phyloP scores from a whole-genome alignment of 2,329 filamentous ascomycete genomes.

The Fusarium cyanostomum region DNA sequence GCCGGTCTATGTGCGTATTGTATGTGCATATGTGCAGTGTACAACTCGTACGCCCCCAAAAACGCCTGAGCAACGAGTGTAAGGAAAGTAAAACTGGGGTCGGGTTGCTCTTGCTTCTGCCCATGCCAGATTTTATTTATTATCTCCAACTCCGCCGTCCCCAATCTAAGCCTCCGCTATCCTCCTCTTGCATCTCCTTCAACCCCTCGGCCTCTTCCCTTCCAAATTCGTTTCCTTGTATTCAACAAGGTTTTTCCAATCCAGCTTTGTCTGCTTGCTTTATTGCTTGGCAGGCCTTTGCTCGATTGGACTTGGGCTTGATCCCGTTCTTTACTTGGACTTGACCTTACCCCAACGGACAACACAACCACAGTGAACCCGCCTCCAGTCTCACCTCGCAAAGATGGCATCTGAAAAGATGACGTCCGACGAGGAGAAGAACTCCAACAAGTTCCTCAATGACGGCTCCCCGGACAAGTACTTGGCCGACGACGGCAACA shows the following conservation, averaged over 20 bases:
- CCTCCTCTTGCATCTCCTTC: conserved; percentile 1
- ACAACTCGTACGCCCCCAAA: no score
- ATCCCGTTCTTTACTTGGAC: conserved; percentile 6
- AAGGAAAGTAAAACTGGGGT: conserved; percentile 12
- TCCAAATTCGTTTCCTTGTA: conserved; percentile 5
- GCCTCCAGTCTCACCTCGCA: not conserved
- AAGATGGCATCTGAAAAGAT: conserved; percentile 30
- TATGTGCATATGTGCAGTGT: no score
- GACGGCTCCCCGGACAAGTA: conserved; percentile 35
- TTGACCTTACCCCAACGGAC: conserved; percentile 7
- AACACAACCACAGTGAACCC: conserved; percentile 3
- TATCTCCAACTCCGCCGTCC: conserved; percentile 28
- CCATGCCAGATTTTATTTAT: conserved; percentile 34
- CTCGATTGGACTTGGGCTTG: conserved; percentile 30
- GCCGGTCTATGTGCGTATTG: no score
- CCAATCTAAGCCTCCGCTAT: not conserved
- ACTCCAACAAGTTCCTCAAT: conserved; percentile 45
- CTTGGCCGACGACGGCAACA: conserved; percentile 29
- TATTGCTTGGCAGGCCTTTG: conserved; percentile 29
- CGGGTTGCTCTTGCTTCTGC: conserved; percentile 10
- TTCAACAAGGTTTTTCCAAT: conserved; percentile 18
- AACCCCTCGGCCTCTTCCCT: conserved; percentile 11
- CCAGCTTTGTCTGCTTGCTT: conserved; percentile 36
- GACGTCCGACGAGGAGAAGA: conserved; percentile 42
- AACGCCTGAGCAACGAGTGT: no score